These are phyloP conservation scores for Aspergillus aculeatinus DNA, from an alignment of 2,329 filamentous ascomycete genomes.

Conservation along the genomic window DNA sequence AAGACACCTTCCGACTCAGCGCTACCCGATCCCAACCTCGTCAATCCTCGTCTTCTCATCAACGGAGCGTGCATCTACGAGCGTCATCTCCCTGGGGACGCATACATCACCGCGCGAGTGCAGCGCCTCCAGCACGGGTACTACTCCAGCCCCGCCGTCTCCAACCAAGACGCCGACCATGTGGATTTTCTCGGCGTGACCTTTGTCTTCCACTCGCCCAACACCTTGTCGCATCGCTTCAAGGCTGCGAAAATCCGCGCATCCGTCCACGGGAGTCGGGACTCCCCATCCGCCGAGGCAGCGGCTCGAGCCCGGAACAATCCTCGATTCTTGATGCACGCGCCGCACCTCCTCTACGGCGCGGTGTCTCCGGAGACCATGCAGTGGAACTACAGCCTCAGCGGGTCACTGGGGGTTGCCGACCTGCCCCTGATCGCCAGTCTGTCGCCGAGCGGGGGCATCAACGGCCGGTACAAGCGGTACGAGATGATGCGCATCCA, in stretches of 20 bases:
- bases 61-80: conserved; percentile 51
- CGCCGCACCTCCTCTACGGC: conserved; percentile 51
- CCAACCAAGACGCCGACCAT: conserved; percentile 43
- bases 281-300: conserved; percentile 1
- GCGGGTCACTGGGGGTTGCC: conserved; percentile 48
- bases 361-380: conserved; percentile 49
- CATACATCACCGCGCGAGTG: conserved; percentile 52
- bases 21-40: conserved; percentile 35
- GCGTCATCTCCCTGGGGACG: conserved; percentile 47
- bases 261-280: conserved; percentile 21
- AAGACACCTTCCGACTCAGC: conserved; percentile 5
- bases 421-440: conserved; percentile 46
- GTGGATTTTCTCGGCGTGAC: conserved; percentile 52
- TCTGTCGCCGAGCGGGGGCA: conserved; percentile 43
- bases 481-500: conserved; percentile 54
- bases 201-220: conserved; percentile 51
- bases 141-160: conserved; percentile 45
- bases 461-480: conserved; percentile 44
- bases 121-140: conserved; percentile 52
- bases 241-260: conserved; percentile 49
- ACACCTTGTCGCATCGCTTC: conserved; percentile 47
- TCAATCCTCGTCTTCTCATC: conserved; percentile 37
- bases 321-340: conserved; percentile 51
- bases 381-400: conserved; percentile 50
- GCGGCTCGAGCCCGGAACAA: conserved; percentile 13